Conservation (phyloP, 2,329 filamentous ascomycete genomes). For the Talaromyces pinophilus region DNA sequence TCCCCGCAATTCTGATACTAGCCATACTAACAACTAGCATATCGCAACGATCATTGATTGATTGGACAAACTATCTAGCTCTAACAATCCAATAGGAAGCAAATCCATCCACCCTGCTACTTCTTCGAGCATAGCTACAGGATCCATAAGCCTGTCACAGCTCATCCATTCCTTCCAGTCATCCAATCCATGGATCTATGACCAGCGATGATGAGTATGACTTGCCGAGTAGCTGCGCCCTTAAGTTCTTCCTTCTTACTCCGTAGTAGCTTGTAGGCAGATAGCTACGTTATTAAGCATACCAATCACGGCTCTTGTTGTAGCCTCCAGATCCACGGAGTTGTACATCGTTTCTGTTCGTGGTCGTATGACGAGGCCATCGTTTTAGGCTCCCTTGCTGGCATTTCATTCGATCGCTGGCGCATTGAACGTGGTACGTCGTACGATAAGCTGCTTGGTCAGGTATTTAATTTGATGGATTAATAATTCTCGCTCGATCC, state of each 20-base stretch:
- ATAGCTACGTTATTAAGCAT: not conserved
- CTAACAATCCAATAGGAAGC: not conserved
- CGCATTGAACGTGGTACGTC: not conserved
- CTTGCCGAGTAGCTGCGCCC: not conserved
- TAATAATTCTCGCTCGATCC: slow-evolving; percentile 7
- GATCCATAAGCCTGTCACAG: slow-evolving; percentile 10
- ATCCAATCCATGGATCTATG: slow-evolving; percentile 11
- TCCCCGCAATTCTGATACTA: slow-evolving; percentile 8
- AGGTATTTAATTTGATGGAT: not conserved
- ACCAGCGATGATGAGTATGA: slow-evolving; percentile 11
- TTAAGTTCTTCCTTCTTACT: not conserved
- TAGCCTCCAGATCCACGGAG: not conserved
- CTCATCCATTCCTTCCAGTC: not conserved
- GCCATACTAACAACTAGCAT: not conserved
- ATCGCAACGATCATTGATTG: not conserved
- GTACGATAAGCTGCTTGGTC: not conserved
- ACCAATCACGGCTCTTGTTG: not conserved
- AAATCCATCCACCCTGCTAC: not conserved
- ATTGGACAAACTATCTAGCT: not conserved
- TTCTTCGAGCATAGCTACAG: not conserved
- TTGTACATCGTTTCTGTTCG: slow-evolving; percentile 1
- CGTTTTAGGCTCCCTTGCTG: not conserved
- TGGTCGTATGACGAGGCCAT: slow-evolving; percentile 9
- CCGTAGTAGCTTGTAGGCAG: not conserved
- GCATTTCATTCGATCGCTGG: not conserved